Evolutionary conservation across 768 basidiomycete species (phyloP), one percentile per base, ranked within the genome.

Genomic region (Leccinellum luteum): DNA sequence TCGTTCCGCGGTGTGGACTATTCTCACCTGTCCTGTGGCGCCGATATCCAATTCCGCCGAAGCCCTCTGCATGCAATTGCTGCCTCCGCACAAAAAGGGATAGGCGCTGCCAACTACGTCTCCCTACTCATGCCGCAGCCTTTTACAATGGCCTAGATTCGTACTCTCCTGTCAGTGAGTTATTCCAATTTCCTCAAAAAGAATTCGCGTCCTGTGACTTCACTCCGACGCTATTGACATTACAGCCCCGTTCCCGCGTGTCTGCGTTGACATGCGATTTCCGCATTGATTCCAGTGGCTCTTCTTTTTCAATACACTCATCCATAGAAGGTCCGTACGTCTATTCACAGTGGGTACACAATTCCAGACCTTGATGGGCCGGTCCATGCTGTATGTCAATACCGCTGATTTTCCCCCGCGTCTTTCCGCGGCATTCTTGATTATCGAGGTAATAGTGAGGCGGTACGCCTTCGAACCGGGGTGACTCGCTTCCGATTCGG

Each of bases 161-260:
- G 55, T 58, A 51, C 25, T 48, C 58, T 59, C 66, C 59, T 69
- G 62, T 57, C 64, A 49, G 31, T 34, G 41, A 23, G 17, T 55
- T 60, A 69, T 65, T 59, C 62, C 65, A 60, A 66, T 47, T 25
- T 48, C 21, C 61, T 59, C 54, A 59, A 64, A 54, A 57, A 62
- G 63, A 57, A 64, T 52, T 15, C 7, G 1, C 12, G 28, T 59
- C 48, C 56, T 38, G 52, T 52, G 55, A 55, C 19, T 59, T 64
- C 64, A 64, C 48, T 59, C 47, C 47, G 53, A 56, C 30, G 31
- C 44, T 48, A 58, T 54, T 64, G 54, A 32, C 34, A 60, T 56
- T 63, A 50, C 64, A 56, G 56, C 58, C 60, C 67, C 64, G 60
- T 59, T 62, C 55, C 65, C 60, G 65, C 66, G 44, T 68, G 67